phyloP scores from a whole-genome alignment of 2,329 filamentous ascomycete genomes.

The Colletotrichum lindemuthianum region DNA sequence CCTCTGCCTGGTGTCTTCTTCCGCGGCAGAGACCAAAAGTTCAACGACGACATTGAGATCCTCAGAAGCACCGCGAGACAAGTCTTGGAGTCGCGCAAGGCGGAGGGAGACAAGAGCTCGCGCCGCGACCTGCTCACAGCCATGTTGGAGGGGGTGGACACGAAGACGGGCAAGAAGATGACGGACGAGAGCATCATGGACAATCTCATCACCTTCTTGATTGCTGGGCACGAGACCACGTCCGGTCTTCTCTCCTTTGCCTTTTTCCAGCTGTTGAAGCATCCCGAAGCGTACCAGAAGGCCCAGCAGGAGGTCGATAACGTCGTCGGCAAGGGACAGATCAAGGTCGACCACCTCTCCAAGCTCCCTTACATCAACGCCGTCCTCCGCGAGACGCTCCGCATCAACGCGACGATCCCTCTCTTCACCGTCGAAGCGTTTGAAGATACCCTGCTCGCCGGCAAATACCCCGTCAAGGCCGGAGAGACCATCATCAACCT shows the following conservation, averaged over 20 bases:
- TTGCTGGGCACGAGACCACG: slow-evolving; percentile 76
- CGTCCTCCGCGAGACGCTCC: slow-evolving; percentile 65
- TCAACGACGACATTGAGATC: slow-evolving; percentile 59
- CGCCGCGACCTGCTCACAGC: slow-evolving; percentile 72
- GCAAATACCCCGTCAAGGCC: slow-evolving; percentile 62
- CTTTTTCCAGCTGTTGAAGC: slow-evolving; percentile 72
- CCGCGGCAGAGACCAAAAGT: slow-evolving; percentile 55
- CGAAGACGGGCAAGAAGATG: slow-evolving; percentile 70
- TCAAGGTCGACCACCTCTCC: slow-evolving; percentile 67
- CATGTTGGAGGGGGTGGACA: slow-evolving; percentile 72
- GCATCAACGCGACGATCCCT: slow-evolving; percentile 44
- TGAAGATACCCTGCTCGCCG: slow-evolving; percentile 57
- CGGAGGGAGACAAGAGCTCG: slow-evolving; percentile 50
- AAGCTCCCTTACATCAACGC: slow-evolving; percentile 73
- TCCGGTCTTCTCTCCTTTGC: slow-evolving; percentile 73
- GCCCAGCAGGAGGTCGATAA: slow-evolving; percentile 75
- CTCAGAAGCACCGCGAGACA: slow-evolving; percentile 63
- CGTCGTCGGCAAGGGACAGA: slow-evolving; percentile 67
- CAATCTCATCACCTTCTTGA: slow-evolving; percentile 76
- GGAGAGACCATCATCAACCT: slow-evolving; percentile 56
- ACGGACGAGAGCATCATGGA: slow-evolving; percentile 68
- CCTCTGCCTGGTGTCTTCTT: slow-evolving; percentile 58
- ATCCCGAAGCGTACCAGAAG: slow-evolving; percentile 67
- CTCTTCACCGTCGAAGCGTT: slow-evolving; percentile 43
- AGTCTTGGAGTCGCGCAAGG: slow-evolving; percentile 67